Conservation (phyloP, 768 basidiomycete genomes). For the Tricholoma bakamatsutake region DNA sequence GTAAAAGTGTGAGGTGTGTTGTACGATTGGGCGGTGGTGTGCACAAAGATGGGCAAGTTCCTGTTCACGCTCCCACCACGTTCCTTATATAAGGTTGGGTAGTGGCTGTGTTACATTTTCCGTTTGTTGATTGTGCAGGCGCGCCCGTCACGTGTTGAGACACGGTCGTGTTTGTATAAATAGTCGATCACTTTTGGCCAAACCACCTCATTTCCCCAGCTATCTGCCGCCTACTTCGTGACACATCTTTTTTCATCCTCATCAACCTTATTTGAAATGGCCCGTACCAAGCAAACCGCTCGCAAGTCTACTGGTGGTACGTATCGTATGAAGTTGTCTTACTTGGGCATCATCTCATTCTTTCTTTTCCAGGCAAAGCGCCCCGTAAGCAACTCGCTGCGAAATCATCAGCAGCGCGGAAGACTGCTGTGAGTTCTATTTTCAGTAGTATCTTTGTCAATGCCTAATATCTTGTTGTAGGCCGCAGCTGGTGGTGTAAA, state of each 20-base stretch:
- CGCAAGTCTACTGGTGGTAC: slow-evolving; percentile 80
- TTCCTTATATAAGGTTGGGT: slow-evolving; percentile 31
- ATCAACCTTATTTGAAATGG: slow-evolving; percentile 29
- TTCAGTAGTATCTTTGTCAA: neutral
- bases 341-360: slow-evolving; percentile 44
- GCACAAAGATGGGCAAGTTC: slow-evolving; percentile 8
- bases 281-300: slow-evolving; percentile 81
- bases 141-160: slow-evolving; percentile 34
- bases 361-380: slow-evolving; percentile 38
- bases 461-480: slow-evolving; percentile 16
- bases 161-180: slow-evolving; percentile 23
- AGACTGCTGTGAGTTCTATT: slow-evolving; percentile 43
- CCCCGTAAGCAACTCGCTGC: slow-evolving; percentile 70
- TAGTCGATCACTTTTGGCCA: slow-evolving; percentile 7
- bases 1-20: neutral
- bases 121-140: slow-evolving; percentile 33
- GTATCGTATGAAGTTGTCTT: slow-evolving; percentile 15
- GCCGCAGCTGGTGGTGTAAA: slow-evolving; percentile 80
- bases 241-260: neutral
- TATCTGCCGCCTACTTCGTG: slow-evolving; percentile 9
- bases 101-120: slow-evolving; percentile 48
- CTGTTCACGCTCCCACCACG: slow-evolving; percentile 13
- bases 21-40: slow-evolving; percentile 21
- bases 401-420: slow-evolving; percentile 59
- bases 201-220: neutral